Conservation (phyloP, 306 rosid species). For the Quercus wislizeni region DNA sequence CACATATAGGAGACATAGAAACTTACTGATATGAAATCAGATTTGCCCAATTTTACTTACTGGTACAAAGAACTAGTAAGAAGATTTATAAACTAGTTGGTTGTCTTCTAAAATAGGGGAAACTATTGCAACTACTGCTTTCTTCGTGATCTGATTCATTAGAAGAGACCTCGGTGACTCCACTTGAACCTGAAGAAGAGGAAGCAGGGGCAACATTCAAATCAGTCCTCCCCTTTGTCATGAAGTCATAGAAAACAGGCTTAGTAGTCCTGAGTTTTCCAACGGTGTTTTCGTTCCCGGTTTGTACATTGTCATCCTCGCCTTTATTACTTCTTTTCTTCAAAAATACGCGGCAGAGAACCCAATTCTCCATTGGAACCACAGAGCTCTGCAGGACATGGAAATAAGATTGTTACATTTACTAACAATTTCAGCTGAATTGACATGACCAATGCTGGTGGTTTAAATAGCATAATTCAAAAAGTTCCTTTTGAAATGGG, state of each 20-base stretch:
- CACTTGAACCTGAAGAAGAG: slow-evolving; percentile 68
- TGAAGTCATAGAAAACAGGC: slow-evolving; percentile 82
- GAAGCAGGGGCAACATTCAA: slow-evolving; percentile 41
- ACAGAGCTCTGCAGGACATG: slow-evolving; percentile 30
- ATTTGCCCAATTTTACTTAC: slow-evolving; percentile 5
- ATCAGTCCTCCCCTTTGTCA: slow-evolving; percentile 48
- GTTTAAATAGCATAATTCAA: background rate
- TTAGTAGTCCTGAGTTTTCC: slow-evolving; percentile 4
- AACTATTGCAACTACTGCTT: slow-evolving; percentile 67
- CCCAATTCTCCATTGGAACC: slow-evolving; percentile 65
- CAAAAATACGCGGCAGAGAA: slow-evolving; percentile 84
- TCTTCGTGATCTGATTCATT: slow-evolving; percentile 63
- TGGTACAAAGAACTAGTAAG: slow-evolving; percentile 14
- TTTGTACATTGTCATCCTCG: slow-evolving; percentile 29
- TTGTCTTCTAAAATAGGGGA: slow-evolving; percentile 45
- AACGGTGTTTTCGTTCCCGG: background rate
- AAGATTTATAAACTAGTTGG: slow-evolving; percentile 5
- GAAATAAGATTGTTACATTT: background rate
- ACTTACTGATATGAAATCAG: slow-evolving; percentile 1
- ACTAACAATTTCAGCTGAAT: background rate
- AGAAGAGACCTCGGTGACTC: slow-evolving; percentile 55
- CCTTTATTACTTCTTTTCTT: slow-evolving; percentile 64
- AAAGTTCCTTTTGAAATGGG: background rate
- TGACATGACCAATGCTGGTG: background rate
- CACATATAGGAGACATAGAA: slow-evolving; percentile 23